Percentiles rank a stretch among this genome's conserved stretches.
phyloP scores from a whole-genome alignment of 139 green algal species.

The Axilococcus clingmanii region DNA sequence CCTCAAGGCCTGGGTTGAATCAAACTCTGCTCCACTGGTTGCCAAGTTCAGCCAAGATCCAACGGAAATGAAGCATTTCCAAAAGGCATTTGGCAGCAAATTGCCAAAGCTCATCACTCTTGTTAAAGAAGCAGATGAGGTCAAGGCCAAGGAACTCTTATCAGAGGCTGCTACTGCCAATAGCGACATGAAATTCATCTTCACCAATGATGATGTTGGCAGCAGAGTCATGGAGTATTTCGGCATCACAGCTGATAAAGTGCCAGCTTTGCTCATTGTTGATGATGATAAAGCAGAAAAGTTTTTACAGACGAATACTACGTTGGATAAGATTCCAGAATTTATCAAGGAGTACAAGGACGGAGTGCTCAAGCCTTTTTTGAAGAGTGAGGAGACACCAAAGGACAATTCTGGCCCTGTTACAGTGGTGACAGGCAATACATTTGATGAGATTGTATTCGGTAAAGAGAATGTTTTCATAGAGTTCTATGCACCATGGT shows the following conservation, averaged over 20 bases:
- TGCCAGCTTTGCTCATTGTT: conserved; percentile 20
- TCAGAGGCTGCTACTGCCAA: conserved; percentile 10
- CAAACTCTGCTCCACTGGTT: conserved; percentile 14
- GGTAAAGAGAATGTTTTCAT: conserved; percentile 36
- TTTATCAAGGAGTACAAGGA: conserved; percentile 36
- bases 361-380: background rate
- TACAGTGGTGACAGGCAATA: conserved; percentile 21
- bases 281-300: conserved; percentile 5
- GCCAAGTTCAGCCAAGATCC: conserved; percentile 6
- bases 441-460: conserved; percentile 25
- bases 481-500: conserved; percentile 58
- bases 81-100: background rate
- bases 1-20: conserved; percentile 18
- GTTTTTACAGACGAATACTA: background rate
- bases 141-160: background rate
- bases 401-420: conserved; percentile 36
- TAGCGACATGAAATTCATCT: conserved; percentile 9
- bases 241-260: conserved; percentile 15
- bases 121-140: background rate
- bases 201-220: background rate
- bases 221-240: conserved; percentile 20
- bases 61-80: background rate
- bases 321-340: conserved; percentile 11
- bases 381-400: conserved; percentile 10
- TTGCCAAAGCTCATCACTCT: background rate